phyloP scores from a whole-genome alignment of 768 basidiomycete genomes.

The Xerocomus spinulosus region DNA sequence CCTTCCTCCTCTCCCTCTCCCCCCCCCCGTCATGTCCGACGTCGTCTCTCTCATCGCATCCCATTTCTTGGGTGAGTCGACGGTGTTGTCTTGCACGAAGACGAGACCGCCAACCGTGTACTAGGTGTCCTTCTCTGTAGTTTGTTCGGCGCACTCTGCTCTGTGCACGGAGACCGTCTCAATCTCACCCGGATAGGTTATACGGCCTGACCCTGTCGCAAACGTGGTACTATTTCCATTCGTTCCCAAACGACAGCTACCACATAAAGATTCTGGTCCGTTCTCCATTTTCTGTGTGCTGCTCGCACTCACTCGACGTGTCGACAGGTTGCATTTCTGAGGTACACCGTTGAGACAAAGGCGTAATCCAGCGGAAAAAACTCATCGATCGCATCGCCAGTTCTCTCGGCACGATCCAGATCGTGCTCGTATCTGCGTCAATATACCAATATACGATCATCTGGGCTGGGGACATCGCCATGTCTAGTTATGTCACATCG shows the following conservation, averaged over 20 bases:
- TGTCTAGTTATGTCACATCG: slow-evolving; percentile 27
- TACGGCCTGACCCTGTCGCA: slow-evolving; percentile 35
- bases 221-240: slow-evolving; percentile 32
- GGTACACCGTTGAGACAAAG: slow-evolving; percentile 14
- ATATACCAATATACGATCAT: slow-evolving; percentile 32
- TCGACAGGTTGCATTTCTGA: slow-evolving; percentile 27
- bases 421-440: slow-evolving; percentile 28
- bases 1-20: not conserved
- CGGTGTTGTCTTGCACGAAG: not conserved
- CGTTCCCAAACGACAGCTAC: slow-evolving; percentile 27
- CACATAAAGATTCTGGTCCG: slow-evolving; percentile 32
- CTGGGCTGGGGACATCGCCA: slow-evolving; percentile 23
- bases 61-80: slow-evolving; percentile 24
- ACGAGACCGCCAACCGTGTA: slow-evolving; percentile 1
- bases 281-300: not conserved
- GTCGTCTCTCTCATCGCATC: slow-evolving; percentile 23
- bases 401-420: slow-evolving; percentile 25
- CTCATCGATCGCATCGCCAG: slow-evolving; percentile 13
- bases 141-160: slow-evolving; percentile 18
- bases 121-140: slow-evolving; percentile 32
- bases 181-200: slow-evolving; percentile 21
- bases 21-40: slow-evolving; percentile 13
- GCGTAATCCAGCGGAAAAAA: too few relatives aligned
- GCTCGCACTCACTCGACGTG: not conserved
- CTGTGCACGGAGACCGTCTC: not conserved